A percentile compares a stretch with the other conserved stretches of the same genome.
Conservation (phyloP, 176 grass and related monocot species). For the Rhipidocladum racemiflorum region DNA sequence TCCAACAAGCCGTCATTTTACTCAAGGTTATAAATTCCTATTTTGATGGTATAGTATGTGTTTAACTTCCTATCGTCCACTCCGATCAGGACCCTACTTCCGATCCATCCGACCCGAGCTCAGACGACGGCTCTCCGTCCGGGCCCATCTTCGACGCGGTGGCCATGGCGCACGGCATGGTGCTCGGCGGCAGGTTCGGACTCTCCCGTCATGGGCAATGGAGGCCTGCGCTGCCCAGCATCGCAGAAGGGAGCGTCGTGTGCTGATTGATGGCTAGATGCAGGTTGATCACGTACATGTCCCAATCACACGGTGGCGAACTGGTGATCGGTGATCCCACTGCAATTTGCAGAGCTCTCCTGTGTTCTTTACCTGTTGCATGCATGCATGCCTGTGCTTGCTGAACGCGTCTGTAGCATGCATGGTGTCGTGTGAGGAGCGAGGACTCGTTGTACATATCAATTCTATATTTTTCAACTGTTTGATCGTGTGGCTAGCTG, state of each 20-base stretch:
- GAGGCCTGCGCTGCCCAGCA: constrained; percentile 37
- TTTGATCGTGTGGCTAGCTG: background rate
- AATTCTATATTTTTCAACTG: background rate
- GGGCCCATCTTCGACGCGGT: background rate
- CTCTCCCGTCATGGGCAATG: constrained; percentile 7
- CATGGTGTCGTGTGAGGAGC: background rate
- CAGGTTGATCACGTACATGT: background rate
- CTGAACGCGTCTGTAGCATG: background rate
- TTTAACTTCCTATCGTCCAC: no score
- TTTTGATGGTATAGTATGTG: background rate
- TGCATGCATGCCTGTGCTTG: background rate
- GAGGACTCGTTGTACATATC: background rate
- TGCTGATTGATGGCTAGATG: background rate
- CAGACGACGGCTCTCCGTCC: no score
- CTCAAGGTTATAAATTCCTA: background rate
- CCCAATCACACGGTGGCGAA: background rate
- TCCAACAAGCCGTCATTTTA: no score
- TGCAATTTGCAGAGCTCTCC: background rate
- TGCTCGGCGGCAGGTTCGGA: background rate
- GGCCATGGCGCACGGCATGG: background rate
- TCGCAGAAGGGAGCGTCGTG: constrained; percentile 14
- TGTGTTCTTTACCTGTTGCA: background rate
- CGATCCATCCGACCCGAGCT: background rate
- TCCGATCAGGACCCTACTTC: background rate
- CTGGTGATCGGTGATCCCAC: background rate